phyloP scores from a whole-genome alignment of 805 yeast species.

The Nakazawaea anatomiae region DNA sequence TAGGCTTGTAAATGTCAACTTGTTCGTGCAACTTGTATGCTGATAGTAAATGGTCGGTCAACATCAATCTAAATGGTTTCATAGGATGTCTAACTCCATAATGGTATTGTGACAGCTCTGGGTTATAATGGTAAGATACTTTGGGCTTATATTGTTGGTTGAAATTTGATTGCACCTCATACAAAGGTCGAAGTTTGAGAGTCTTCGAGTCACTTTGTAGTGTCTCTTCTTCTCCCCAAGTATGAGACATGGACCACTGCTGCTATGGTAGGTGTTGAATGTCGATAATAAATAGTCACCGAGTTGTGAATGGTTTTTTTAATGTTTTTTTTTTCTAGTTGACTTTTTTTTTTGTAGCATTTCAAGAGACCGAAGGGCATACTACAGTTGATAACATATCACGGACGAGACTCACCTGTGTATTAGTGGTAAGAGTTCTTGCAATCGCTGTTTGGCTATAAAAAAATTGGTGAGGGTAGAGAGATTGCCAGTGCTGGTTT shows the following conservation, averaged over 20 bases:
- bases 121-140: conserved; percentile 87
- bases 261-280: no score
- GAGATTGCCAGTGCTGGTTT: no score
- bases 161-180: conserved; percentile 33
- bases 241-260: conserved; percentile 7
- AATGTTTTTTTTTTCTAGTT: no score
- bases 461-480: no score
- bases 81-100: conserved; percentile 96
- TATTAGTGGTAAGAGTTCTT: no score
- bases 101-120: conserved; percentile 74
- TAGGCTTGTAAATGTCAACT: conserved; percentile 85
- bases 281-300: no score
- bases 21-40: conserved; percentile 80
- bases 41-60: conserved; percentile 86
- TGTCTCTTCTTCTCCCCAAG: conserved; percentile 22
- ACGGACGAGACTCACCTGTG: no score
- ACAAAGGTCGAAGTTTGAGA: conserved; percentile 33
- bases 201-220: conserved; percentile 11
- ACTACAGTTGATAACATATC: no score
- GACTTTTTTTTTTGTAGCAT: no score
- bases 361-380: no score
- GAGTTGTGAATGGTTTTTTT: no score
- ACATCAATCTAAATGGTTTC: conserved; percentile 93
- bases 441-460: no score
- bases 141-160: conserved; percentile 40